These are phyloP conservation scores for Eragrostis curvula DNA, from an alignment of 176 grass and related monocot species.

Conservation along the genomic window DNA sequence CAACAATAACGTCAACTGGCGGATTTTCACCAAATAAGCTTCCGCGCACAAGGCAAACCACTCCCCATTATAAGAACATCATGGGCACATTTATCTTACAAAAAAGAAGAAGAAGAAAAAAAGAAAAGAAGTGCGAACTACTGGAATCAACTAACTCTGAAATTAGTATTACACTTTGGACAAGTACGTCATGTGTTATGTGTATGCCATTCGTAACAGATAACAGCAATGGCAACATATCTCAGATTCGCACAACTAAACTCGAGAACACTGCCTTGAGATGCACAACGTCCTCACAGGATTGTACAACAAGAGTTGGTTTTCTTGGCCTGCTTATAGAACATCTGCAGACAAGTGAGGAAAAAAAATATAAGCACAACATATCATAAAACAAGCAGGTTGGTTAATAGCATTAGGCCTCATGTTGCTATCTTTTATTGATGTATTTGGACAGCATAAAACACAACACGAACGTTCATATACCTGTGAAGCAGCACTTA, in stretches of 20 bases:
- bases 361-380: neutral
- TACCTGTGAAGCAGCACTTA: constrained; percentile 84
- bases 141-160: neutral
- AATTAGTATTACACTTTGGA: neutral
- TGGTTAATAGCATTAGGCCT: too few relatives aligned
- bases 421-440: too few relatives aligned
- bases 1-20: too few relatives aligned
- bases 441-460: neutral
- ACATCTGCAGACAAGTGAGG: constrained; percentile 59
- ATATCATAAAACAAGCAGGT: neutral
- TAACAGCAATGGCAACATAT: neutral
- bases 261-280: neutral
- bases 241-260: neutral
- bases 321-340: constrained; percentile 96
- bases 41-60: too few relatives aligned
- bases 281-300: constrained; percentile 35
- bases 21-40: too few relatives aligned
- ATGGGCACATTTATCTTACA: too few relatives aligned
- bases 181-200: neutral
- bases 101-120: too few relatives aligned
- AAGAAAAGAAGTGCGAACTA: too few relatives aligned
- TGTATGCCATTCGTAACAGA: constrained; percentile 7
- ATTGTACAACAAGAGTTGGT: constrained; percentile 86
- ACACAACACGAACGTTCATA: neutral
- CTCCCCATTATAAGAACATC: too few relatives aligned